Base-by-base conservation (phyloP, 2,329 filamentous ascomycete species). In the Blumeriella jaapii region DNA sequence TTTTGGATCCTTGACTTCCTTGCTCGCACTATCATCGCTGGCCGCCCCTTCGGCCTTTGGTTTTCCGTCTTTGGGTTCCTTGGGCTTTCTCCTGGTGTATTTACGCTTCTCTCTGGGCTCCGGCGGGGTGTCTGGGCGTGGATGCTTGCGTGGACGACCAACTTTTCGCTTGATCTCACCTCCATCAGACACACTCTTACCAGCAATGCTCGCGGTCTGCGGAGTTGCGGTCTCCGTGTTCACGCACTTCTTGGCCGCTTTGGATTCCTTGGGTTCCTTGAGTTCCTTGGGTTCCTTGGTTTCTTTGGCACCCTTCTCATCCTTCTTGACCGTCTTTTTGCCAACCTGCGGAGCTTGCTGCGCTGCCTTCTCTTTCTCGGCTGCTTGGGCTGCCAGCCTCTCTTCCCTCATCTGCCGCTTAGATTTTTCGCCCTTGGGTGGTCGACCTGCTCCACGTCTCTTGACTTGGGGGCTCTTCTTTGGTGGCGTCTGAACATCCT, bases 351-450 rank as follows among this genome's bases (percentile, higher is more conserved):
- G 20, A 11, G 14, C 31, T 27, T 35, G 36, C 13, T 40, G 11
- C 5, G 41, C 38, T 40, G 68, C 62, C 55, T 78, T 80, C 59
- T 27, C 25, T 7, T 78, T 74, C n/a, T n/a, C n/a, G n/a, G n/a
- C n/a, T 6, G 76, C 66, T 30, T 75, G 56, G 6, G 11, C 23
- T 19, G 19, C 26, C 11, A 25, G 24, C 15, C 24, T 34, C 13
- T 27, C 19, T 35, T 38, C 30, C 12, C 74, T 66, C 46, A 78
- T 69, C 50, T 86, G 78, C 38, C 82, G 68, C 59, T 86, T 86
- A 1, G 82, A 87, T 74, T 86, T 70, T 17, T 82, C 82, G 51
- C 87, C 82, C 61, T 87, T 87, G 0, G 82, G 82, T 13, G 82
- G 82, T 34, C 82, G 65, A n/a, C 82, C 82, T 7, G 82, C 82